Evolutionary conservation across 2,329 filamentous ascomycete species (phyloP).

Genomic region (Cryphonectria naterciae): DNA sequence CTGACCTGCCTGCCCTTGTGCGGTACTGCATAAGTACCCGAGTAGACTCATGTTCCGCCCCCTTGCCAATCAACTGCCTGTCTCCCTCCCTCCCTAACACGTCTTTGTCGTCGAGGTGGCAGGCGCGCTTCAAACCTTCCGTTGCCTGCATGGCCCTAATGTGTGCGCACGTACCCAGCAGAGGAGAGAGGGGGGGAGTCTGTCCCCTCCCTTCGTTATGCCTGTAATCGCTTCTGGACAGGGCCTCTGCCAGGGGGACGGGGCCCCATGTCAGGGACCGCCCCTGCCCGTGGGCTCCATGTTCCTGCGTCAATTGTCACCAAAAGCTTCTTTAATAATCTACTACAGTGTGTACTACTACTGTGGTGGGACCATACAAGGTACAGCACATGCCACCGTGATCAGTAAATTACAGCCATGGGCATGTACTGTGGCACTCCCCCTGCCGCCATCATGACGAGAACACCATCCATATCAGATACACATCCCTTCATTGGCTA

Average conservation of each 20-base stretch:
- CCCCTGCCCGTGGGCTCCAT: conserved; percentile 14
- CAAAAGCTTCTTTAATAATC: neutral
- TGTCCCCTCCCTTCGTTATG: neutral
- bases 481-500: neutral
- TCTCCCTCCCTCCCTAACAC: neutral
- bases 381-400: neutral
- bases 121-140: neutral
- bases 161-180: neutral
- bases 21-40: neutral
- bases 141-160: neutral
- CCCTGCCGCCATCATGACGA: neutral
- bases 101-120: neutral
- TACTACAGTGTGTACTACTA: neutral
- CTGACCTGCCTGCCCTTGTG: neutral
- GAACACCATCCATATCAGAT: neutral
- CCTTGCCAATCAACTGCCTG: neutral
- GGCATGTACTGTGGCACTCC: neutral
- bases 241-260: neutral
- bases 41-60: neutral
- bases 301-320: conserved; percentile 17
- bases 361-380: neutral
- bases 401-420: neutral
- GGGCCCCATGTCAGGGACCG: neutral
- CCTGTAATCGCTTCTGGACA: neutral
- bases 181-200: neutral